phyloP scores from a whole-genome alignment of 306 rosid genomes.

The Benincasa hispida region DNA sequence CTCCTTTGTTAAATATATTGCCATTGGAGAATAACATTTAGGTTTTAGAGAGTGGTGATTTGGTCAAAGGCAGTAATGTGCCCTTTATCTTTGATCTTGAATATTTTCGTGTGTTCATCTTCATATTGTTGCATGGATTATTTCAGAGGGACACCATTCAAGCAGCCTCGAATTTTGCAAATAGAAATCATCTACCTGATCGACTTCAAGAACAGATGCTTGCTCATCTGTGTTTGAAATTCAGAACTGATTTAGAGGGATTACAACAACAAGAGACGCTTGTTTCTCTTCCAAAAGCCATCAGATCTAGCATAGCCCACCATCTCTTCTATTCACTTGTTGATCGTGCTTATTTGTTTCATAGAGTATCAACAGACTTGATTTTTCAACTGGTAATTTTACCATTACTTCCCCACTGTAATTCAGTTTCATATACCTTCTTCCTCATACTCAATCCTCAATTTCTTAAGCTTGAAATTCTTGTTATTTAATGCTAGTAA shows the following conservation, averaged over 20 bases:
- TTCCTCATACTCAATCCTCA: neutral
- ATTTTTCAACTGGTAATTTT: constrained; percentile 70
- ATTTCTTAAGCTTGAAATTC: neutral
- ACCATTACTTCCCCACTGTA: neutral
- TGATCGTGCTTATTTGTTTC: constrained; percentile 49
- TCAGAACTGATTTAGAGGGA: constrained; percentile 69
- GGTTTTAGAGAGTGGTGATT: no score
- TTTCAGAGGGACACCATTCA: constrained; percentile 58
- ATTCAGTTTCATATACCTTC: no score
- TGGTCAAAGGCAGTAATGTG: neutral
- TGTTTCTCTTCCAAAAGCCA: constrained; percentile 74
- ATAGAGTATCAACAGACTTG: constrained; percentile 58
- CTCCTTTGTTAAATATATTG: no score
- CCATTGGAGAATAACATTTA: no score
- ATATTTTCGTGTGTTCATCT: neutral
- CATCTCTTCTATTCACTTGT: constrained; percentile 49
- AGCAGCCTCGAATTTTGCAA: constrained; percentile 55
- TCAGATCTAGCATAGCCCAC: constrained; percentile 51
- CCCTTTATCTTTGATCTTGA: neutral
- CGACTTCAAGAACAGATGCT: constrained; percentile 77
- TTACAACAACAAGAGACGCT: constrained; percentile 75
- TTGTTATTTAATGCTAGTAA: neutral
- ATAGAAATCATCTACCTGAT: constrained; percentile 47
- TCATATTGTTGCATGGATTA: constrained; percentile 3
- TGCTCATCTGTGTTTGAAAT: constrained; percentile 60